phyloP scores from a whole-genome alignment of 345 rosid genomes.

The Mallotus nudiflorus region DNA sequence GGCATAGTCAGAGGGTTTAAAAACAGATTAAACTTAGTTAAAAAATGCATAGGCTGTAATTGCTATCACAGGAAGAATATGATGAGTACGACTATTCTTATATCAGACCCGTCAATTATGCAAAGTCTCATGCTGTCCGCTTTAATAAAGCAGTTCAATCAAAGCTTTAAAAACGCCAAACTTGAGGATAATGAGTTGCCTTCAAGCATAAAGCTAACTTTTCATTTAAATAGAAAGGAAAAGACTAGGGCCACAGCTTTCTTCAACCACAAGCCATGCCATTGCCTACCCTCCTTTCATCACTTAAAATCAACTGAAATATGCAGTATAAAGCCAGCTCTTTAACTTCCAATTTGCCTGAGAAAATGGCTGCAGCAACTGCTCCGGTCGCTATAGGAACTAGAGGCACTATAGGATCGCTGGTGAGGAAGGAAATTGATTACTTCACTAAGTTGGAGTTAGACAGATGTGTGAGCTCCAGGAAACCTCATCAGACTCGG shows the following conservation, averaged over 20 bases:
- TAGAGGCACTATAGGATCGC: conserved; percentile 78
- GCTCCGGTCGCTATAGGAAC: conserved; percentile 74
- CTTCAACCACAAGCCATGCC: conserved; percentile 46
- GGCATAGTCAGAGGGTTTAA: conserved; percentile 24
- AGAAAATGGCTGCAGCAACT: conserved; percentile 47
- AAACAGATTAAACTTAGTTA: not conserved
- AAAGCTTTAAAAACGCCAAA: conserved; percentile 10
- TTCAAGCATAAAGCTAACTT: conserved; percentile 22
- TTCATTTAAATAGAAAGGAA: not conserved
- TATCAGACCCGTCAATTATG: conserved; percentile 38
- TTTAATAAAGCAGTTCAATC: conserved; percentile 31
- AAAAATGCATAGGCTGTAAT: conserved; percentile 22
- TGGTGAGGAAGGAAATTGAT: conserved; percentile 73
- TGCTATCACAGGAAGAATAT: conserved; percentile 19
- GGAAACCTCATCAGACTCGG: conserved; percentile 31
- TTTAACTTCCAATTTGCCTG: conserved; percentile 21
- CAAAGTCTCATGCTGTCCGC: conserved; percentile 45
- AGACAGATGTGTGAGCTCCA: conserved; percentile 24
- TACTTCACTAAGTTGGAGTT: conserved; percentile 51
- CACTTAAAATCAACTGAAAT: conserved; percentile 2
- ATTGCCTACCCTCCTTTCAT: too few relatives aligned
- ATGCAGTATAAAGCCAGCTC: conserved; percentile 31
- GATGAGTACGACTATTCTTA: conserved; percentile 25
- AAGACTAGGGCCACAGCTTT: conserved; percentile 23
- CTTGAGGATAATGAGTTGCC: conserved; percentile 3